These are phyloP conservation scores for Penicillium fimorum DNA, from an alignment of 495 filamentous ascomycete genomes.

Conservation along the genomic window DNA sequence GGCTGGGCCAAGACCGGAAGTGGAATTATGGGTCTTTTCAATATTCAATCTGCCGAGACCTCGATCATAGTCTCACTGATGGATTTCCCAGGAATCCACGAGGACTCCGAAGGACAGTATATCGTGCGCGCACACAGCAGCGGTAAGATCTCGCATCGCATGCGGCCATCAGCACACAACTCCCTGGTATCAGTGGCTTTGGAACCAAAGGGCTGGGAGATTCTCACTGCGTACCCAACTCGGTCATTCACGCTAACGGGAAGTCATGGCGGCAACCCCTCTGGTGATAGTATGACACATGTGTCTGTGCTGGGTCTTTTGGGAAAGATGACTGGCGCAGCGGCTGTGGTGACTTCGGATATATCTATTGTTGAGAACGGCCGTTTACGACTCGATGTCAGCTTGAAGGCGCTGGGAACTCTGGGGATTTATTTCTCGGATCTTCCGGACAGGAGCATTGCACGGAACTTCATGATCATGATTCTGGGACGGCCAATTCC, in stretches of 20 bases:
- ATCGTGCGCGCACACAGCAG: slow-evolving; percentile 69
- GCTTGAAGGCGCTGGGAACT: slow-evolving; percentile 76
- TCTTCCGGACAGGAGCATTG: slow-evolving; percentile 57
- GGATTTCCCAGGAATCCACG: slow-evolving; percentile 68
- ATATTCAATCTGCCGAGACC: slow-evolving; percentile 56
- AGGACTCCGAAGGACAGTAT: slow-evolving; percentile 47
- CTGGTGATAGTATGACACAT: slow-evolving; percentile 24
- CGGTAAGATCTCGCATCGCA: slow-evolving; percentile 58
- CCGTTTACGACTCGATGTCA: slow-evolving; percentile 58
- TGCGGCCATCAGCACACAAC: slow-evolving; percentile 36
- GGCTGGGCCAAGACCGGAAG: slow-evolving; percentile 65
- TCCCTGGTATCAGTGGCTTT: slow-evolving; percentile 60
- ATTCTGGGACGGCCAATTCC: slow-evolving; percentile 71
- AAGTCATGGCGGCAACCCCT: slow-evolving; percentile 10
- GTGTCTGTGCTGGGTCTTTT: slow-evolving; percentile 77
- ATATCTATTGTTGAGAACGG: slow-evolving; percentile 58
- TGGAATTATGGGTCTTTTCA: slow-evolving; percentile 81
- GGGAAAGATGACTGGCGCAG: slow-evolving; percentile 86
- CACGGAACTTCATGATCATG: slow-evolving; percentile 70
- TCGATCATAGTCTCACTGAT: slow-evolving; percentile 66
- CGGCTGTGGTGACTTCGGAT: slow-evolving; percentile 64
- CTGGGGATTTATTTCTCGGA: slow-evolving; percentile 71
- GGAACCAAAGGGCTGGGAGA: slow-evolving; percentile 68
- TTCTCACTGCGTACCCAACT: slow-evolving; percentile 72
- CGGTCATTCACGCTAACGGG: slow-evolving; percentile 47